These are phyloP conservation scores for Kalmanozyma brasiliensis DNA, from an alignment of 1,284 basidiomycete genomes.

Conservation along the genomic window DNA sequence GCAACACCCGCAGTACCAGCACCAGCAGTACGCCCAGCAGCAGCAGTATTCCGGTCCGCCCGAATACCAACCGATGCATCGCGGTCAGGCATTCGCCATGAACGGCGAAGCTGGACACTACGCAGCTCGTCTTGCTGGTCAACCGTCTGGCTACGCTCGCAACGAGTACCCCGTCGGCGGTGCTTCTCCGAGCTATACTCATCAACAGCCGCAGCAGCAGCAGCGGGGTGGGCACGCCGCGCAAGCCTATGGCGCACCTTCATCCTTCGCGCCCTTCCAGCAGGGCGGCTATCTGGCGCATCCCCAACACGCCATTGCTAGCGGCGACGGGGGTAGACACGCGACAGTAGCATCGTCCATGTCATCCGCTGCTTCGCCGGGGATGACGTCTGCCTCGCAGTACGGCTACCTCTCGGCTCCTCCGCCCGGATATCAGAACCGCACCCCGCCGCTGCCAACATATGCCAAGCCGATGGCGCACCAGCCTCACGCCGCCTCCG, in stretches of 20 bases:
- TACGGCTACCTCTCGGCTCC: constrained; percentile 28
- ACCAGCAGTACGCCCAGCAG: constrained; percentile 3
- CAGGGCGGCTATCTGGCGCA: constrained; percentile 9
- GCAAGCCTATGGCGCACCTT: not conserved
- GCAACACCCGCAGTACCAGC: constrained; percentile 6
- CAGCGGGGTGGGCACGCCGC: constrained; percentile 2
- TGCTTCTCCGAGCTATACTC: constrained; percentile 12
- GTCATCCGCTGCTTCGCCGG: constrained; percentile 6
- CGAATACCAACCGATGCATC: constrained; percentile 14
- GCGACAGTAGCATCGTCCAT: not conserved
- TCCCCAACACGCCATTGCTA: not conserved
- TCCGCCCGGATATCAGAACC: constrained; percentile 11
- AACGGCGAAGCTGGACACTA: constrained; percentile 5
- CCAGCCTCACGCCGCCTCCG: constrained; percentile 10
- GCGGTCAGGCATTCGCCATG: constrained; percentile 1
- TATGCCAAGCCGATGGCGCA: constrained; percentile 24
- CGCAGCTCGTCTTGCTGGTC: not conserved
- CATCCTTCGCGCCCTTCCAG: constrained; percentile 9
- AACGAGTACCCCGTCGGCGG: constrained; percentile 7
- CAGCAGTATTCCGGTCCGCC: not conserved
- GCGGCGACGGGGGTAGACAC: constrained; percentile 1
- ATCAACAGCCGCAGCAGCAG: constrained; percentile 6
- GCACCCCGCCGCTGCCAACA: constrained; percentile 33
- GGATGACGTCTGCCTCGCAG: constrained; percentile 8
- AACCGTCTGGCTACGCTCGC: not conserved